Evolutionary conservation across 2,329 filamentous ascomycete genomes (phyloP).

Genomic region (Verruconis gallopava): DNA sequence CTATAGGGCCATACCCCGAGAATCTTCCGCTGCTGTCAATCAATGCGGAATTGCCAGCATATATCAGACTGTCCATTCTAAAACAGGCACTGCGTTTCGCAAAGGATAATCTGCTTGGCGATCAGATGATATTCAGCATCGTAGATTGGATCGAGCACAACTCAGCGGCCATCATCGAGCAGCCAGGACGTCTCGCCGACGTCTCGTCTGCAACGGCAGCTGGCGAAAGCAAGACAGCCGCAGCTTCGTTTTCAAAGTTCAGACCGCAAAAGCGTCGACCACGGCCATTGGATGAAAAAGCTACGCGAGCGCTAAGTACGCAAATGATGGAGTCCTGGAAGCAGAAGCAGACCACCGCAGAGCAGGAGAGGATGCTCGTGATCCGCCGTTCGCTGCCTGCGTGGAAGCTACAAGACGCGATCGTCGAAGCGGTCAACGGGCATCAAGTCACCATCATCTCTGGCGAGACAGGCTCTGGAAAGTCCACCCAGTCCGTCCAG

Average conservation of each 20-base stretch:
- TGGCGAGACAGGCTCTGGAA: conserved; percentile 91
- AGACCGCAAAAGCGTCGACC: conserved; percentile 27
- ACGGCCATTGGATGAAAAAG: conserved; percentile 50
- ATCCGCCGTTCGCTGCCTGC: conserved; percentile 68
- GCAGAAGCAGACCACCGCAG: conserved; percentile 48
- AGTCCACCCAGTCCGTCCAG: conserved; percentile 93
- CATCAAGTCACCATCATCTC: conserved; percentile 93
- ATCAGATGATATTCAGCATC: conserved; percentile 83
- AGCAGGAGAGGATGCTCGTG: conserved; percentile 61
- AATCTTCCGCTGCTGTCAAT: conserved; percentile 57
- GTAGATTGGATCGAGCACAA: conserved; percentile 86
- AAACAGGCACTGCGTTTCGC: conserved; percentile 64
- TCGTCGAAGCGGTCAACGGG: conserved; percentile 60
- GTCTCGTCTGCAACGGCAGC: conserved; percentile 68
- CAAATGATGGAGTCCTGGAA: conserved; percentile 53
- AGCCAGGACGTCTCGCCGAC: conserved; percentile 71
- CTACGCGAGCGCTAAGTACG: conserved; percentile 44
- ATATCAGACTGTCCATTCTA: conserved; percentile 82
- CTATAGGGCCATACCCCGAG: conserved; percentile 57
- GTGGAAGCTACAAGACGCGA: conserved; percentile 67
- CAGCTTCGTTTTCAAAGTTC: background rate
- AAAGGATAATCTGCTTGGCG: conserved; percentile 56
- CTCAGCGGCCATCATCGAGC: conserved; percentile 67
- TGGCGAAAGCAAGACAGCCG: conserved; percentile 18
- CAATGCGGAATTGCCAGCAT: conserved; percentile 60